phyloP scores from a whole-genome alignment of 345 rosid species.

The Eucalyptus sp. region DNA sequence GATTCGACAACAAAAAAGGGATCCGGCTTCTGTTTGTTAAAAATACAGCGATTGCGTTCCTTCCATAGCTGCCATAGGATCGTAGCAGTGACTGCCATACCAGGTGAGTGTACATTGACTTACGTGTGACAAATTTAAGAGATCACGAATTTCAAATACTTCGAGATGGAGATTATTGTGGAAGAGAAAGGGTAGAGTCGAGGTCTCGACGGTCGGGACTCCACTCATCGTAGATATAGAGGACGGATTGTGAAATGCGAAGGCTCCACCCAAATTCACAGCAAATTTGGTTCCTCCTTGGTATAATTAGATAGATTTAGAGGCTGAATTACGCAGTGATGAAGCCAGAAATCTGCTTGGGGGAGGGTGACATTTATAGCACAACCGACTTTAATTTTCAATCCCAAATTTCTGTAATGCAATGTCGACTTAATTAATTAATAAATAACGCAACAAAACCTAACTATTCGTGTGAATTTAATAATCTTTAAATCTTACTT shows the following conservation, averaged over 20 bases:
- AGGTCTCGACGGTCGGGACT: background rate
- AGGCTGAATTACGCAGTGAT: background rate
- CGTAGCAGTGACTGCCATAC: too few species aligned
- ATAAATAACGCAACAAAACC: background rate
- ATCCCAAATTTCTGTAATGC: background rate
- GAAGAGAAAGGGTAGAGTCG: background rate
- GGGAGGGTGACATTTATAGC: background rate
- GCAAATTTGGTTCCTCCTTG: background rate
- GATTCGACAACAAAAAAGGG: too few species aligned
- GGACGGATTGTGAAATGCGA: background rate
- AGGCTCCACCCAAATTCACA: background rate
- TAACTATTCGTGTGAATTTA: background rate
- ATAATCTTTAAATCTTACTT: background rate
- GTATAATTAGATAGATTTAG: background rate
- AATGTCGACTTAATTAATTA: background rate
- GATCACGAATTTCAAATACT: background rate
- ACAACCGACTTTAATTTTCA: background rate
- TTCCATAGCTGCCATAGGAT: too few species aligned
- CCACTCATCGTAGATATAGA: background rate
- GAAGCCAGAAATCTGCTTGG: background rate
- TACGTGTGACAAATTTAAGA: background rate
- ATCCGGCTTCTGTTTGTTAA: too few species aligned
- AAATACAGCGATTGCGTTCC: too few species aligned
- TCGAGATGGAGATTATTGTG: background rate
- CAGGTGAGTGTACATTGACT: background rate